Evolutionary conservation across 2,329 filamentous ascomycete species (phyloP).

Genomic region (Microdochium paspali): DNA sequence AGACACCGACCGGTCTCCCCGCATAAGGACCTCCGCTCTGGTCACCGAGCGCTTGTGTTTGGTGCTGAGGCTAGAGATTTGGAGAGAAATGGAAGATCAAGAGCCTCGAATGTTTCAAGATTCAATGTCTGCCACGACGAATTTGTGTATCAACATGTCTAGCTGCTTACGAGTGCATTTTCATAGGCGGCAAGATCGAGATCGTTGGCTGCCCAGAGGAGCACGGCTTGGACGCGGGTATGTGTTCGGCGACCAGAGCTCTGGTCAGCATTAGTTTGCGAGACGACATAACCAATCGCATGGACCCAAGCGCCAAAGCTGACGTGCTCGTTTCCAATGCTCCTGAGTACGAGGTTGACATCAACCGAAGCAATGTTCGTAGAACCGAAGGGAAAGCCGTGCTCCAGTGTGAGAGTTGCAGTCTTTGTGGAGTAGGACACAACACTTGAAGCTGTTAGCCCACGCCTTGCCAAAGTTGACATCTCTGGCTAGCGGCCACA

Average conservation of each 20-base stretch:
- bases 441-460: constrained; percentile 31
- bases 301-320: constrained; percentile 81
- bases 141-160: constrained; percentile 6
- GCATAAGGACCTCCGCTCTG: too few species aligned
- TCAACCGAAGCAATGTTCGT: constrained; percentile 52
- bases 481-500: too few species aligned
- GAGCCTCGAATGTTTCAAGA: constrained; percentile 1
- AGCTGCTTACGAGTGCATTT: constrained; percentile 36
- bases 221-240: constrained; percentile 57
- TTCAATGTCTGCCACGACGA: constrained; percentile 3
- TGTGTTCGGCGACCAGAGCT: too few species aligned
- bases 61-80: too few species aligned
- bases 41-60: too few species aligned
- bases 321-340: constrained; percentile 52
- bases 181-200: constrained; percentile 67
- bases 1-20: too few species aligned
- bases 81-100: neutral
- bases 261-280: too few species aligned
- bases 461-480: neutral
- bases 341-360: constrained; percentile 60
- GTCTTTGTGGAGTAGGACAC: constrained; percentile 38
- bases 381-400: constrained; percentile 46
- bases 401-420: constrained; percentile 58
- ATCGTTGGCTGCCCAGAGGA: constrained; percentile 69
- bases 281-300: constrained; percentile 68